These are phyloP conservation scores for Bacterosira constricta DNA, from an alignment of 108 stramenopile species.

Conservation along the genomic window DNA sequence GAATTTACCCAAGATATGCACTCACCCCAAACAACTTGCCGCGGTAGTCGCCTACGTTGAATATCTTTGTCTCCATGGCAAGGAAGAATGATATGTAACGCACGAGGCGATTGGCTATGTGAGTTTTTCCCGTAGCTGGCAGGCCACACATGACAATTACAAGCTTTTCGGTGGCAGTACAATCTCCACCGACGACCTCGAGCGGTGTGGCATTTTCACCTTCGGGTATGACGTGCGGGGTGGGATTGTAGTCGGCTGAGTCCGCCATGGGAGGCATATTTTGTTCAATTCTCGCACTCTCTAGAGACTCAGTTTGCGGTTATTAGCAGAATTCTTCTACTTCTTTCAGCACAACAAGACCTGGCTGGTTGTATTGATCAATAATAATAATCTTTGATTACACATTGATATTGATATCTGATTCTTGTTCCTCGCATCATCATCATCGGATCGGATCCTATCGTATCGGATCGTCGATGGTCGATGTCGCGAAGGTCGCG, in stretches of 20 bases:
- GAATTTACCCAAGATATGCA: too few species aligned
- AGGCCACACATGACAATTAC: slow-evolving; percentile 97
- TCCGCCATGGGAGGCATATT: slow-evolving; percentile 1
- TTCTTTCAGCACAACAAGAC: too few species aligned
- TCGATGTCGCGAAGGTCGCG: too few species aligned
- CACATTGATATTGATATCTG: too few species aligned
- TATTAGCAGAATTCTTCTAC: too few species aligned
- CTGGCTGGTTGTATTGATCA: too few species aligned
- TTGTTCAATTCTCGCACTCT: too few species aligned
- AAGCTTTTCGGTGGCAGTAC: slow-evolving; percentile 85
- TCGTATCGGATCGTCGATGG: too few species aligned
- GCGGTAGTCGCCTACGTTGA: slow-evolving; percentile 95
- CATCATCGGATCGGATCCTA: too few species aligned
- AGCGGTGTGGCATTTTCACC: slow-evolving; percentile 91
- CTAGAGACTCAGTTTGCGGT: too few species aligned
- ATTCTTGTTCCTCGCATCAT: too few species aligned
- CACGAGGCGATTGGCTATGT: slow-evolving; percentile 93
- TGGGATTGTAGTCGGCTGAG: slow-evolving; percentile 74
- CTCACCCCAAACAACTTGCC: slow-evolving; percentile 83
- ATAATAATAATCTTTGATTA: too few species aligned
- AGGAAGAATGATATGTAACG: slow-evolving; percentile 93
- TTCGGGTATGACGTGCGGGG: slow-evolving; percentile 82
- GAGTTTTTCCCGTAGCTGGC: slow-evolving; percentile 97
- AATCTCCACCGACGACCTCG: slow-evolving; percentile 79
- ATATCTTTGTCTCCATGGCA: slow-evolving; percentile 87